A percentile compares a stretch with the other conserved stretches of the same genome.
phyloP scores from a whole-genome alignment of 495 filamentous ascomycete genomes.

The Cladorrhinum samala region DNA sequence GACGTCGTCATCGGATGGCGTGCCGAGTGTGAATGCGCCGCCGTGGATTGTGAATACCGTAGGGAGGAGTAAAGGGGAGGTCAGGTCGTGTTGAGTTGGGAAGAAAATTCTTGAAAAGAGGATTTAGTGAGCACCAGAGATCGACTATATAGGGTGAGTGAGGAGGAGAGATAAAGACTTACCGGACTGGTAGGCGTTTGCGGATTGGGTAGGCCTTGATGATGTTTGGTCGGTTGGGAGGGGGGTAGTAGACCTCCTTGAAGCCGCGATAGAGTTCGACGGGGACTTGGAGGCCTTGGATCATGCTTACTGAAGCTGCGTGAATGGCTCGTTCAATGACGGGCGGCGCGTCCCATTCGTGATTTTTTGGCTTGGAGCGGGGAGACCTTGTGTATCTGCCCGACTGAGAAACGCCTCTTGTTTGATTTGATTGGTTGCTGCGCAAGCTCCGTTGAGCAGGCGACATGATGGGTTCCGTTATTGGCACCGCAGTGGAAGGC shows the following conservation, averaged over 20 bases:
- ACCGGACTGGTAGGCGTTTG: constrained; percentile 30
- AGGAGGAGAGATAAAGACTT: not conserved
- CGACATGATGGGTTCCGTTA: too few relatives aligned
- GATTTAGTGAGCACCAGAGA: too few relatives aligned
- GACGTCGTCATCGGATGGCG: constrained; percentile 27
- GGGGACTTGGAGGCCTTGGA: constrained; percentile 15
- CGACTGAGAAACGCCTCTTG: not conserved
- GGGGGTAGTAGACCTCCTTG: constrained; percentile 22
- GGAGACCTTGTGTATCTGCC: not conserved
- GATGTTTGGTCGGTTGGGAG: constrained; percentile 20
- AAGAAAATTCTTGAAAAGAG: constrained; percentile 33
- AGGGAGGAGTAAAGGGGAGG: constrained; percentile 23
- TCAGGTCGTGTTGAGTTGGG: constrained; percentile 28
- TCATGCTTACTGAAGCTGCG: constrained; percentile 23
- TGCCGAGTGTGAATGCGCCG: constrained; percentile 33
- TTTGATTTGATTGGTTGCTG: not conserved
- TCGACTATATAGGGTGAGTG: not conserved
- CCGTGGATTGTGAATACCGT: constrained; percentile 35
- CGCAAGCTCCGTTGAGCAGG: not conserved
- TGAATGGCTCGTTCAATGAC: constrained; percentile 22
- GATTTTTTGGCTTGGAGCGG: constrained; percentile 3
- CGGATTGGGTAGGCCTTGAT: constrained; percentile 31
- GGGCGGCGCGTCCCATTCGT: constrained; percentile 23
- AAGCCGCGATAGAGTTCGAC: constrained; percentile 20
- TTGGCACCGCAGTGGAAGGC: constrained; percentile 10